Conservation (phyloP, 2,329 filamentous ascomycete species). For the Tolypocladium tropicale region DNA sequence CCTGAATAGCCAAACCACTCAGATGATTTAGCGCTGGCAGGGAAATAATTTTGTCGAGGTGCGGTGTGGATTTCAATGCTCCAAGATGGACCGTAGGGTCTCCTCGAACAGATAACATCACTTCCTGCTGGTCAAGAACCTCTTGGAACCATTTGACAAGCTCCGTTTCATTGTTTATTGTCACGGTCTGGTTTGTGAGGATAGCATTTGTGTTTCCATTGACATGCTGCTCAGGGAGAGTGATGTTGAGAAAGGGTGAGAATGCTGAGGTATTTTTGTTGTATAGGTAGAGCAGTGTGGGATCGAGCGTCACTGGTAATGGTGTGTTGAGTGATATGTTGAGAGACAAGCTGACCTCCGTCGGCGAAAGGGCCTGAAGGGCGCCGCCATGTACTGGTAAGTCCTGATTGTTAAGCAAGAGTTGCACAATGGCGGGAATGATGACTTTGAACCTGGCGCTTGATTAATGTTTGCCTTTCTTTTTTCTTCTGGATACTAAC, state of each 20-base stretch:
- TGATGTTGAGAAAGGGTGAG: not conserved
- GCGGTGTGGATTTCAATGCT: constrained; percentile 19
- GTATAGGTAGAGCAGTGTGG: not conserved
- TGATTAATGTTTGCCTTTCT: not conserved
- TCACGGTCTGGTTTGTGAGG: constrained; percentile 17
- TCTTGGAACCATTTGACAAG: not conserved
- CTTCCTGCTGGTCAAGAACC: not conserved
- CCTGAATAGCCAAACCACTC: constrained; percentile 24
- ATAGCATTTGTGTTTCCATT: constrained; percentile 24
- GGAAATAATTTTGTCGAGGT: constrained; percentile 27
- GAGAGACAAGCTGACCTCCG: not conserved
- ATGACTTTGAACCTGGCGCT: not conserved
- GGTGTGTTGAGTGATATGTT: not conserved
- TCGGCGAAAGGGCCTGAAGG: not conserved
- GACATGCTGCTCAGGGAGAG: constrained; percentile 20
- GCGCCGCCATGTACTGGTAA: not conserved
- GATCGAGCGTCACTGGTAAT: not conserved
- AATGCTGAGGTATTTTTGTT: not conserved
- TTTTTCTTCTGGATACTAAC: not conserved
- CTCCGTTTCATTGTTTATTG: not conserved
- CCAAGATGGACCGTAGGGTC: constrained; percentile 25
- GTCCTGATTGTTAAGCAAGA: not conserved
- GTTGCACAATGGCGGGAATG: not conserved
- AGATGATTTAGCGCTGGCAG: constrained; percentile 28
- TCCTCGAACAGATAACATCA: constrained; percentile 25